These are phyloP conservation scores for Candida broadrunensis DNA, from an alignment of 805 yeast species.

Conservation along the genomic window DNA sequence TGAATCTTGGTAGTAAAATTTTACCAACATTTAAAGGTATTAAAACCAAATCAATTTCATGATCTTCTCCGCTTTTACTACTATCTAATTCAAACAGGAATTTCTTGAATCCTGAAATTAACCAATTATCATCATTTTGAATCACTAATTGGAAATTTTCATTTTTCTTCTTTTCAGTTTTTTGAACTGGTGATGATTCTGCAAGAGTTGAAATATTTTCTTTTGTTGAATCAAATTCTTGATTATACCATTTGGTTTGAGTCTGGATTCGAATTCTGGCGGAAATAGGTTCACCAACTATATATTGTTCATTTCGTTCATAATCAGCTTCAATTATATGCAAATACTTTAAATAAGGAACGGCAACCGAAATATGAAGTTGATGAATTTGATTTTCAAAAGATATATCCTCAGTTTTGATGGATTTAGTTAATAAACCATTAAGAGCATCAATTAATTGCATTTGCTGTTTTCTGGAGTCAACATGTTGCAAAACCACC, in stretches of 20 bases:
- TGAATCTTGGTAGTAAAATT: constrained; percentile 61
- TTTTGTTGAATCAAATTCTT: constrained; percentile 1
- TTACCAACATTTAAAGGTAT: constrained; percentile 80
- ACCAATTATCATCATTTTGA: constrained; percentile 68
- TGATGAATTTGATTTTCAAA: constrained; percentile 6
- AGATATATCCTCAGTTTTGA: neutral
- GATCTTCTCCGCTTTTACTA: constrained; percentile 7
- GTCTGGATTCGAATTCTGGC: constrained; percentile 44
- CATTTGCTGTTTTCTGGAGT: constrained; percentile 5
- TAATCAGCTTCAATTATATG: constrained; percentile 53
- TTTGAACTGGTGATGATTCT: constrained; percentile 19
- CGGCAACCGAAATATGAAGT: constrained; percentile 53
- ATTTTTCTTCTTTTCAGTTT: neutral
- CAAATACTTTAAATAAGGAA: constrained; percentile 59
- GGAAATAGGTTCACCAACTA: constrained; percentile 64
- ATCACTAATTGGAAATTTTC: constrained; percentile 44
- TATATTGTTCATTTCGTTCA: constrained; percentile 39
- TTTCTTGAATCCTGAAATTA: constrained; percentile 68
- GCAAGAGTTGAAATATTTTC: constrained; percentile 15
- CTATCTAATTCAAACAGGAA: constrained; percentile 44
- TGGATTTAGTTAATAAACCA: neutral
- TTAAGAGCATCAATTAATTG: constrained; percentile 7
- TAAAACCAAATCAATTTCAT: constrained; percentile 42
- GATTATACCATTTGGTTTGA: constrained; percentile 40
- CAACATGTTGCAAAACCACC: constrained; percentile 9